Conservation (phyloP, 441 rosid genomes). For the California macrophylla region DNA sequence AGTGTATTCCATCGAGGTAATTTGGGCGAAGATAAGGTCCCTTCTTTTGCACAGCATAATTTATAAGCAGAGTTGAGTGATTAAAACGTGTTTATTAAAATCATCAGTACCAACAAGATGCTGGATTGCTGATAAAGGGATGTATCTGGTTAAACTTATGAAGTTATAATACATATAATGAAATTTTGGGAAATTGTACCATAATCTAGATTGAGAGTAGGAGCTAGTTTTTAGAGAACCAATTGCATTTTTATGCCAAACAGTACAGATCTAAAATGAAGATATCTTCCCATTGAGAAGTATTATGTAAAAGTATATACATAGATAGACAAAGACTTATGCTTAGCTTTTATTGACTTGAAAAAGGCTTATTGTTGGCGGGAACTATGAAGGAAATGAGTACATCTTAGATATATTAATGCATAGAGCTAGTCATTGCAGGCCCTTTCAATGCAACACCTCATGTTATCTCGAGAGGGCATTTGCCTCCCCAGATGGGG, state of each 20-base stretch:
- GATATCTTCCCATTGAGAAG: background rate
- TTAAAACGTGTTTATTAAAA: background rate
- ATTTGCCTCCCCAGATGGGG: background rate
- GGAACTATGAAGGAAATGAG: background rate
- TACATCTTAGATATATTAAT: background rate
- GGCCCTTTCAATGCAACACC: background rate
- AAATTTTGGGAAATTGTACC: background rate
- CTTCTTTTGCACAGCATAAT: background rate
- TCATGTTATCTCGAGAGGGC: background rate
- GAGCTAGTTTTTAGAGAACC: background rate
- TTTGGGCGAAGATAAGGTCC: background rate
- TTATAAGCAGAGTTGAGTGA: background rate
- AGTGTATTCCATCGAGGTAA: background rate
- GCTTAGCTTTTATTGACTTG: background rate
- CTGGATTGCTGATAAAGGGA: background rate
- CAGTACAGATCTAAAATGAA: background rate
- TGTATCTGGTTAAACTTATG: background rate
- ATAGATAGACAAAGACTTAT: background rate
- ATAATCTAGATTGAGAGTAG: background rate
- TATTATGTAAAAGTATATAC: background rate
- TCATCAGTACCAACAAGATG: background rate
- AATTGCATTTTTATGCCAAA: background rate
- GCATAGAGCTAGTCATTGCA: background rate
- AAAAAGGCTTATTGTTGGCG: background rate
- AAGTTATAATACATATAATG: background rate